These are phyloP conservation scores for Trichosanthes truncata DNA, from an alignment of 306 rosid genomes.

Conservation along the genomic window DNA sequence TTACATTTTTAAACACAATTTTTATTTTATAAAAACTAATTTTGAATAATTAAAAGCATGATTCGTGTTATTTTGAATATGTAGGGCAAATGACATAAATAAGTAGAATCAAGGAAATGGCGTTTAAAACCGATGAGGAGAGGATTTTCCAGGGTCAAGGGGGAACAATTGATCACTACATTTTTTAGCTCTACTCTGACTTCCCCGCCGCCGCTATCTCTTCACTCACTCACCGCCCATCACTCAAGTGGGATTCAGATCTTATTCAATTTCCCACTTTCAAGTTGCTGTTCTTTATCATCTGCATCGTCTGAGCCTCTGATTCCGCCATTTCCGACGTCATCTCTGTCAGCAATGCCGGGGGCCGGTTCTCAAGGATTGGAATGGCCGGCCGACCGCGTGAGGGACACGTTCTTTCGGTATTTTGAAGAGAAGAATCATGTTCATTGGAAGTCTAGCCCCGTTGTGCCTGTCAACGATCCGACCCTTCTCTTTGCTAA, in stretches of 20 bases:
- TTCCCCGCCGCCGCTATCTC: constrained; percentile 19
- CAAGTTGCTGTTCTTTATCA: background rate
- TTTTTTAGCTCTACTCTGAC: background rate
- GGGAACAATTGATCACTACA: constrained; percentile 1
- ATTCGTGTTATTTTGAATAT: too few species aligned
- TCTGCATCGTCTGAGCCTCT: background rate
- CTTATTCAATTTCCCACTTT: background rate
- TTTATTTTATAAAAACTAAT: too few species aligned
- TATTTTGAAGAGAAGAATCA: constrained; percentile 59
- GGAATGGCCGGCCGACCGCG: constrained; percentile 42
- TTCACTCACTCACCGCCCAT: background rate
- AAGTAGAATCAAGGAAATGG: background rate
- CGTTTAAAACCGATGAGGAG: constrained; percentile 16
- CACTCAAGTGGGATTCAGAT: background rate
- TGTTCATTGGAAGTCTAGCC: constrained; percentile 56
- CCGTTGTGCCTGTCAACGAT: constrained; percentile 84
- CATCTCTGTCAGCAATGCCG: constrained; percentile 11
- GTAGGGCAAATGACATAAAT: background rate
- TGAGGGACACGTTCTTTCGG: constrained; percentile 29
- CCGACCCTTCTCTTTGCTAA: constrained; percentile 87
- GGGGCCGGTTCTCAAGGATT: constrained; percentile 16
- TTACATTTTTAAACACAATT: too few species aligned
- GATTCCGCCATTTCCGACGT: background rate
- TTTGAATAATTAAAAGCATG: too few species aligned
- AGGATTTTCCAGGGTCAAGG: constrained; percentile 13